These are phyloP conservation scores for Xylariaceae sp. DNA, from an alignment of 2,329 filamentous ascomycete genomes.

Conservation along the genomic window DNA sequence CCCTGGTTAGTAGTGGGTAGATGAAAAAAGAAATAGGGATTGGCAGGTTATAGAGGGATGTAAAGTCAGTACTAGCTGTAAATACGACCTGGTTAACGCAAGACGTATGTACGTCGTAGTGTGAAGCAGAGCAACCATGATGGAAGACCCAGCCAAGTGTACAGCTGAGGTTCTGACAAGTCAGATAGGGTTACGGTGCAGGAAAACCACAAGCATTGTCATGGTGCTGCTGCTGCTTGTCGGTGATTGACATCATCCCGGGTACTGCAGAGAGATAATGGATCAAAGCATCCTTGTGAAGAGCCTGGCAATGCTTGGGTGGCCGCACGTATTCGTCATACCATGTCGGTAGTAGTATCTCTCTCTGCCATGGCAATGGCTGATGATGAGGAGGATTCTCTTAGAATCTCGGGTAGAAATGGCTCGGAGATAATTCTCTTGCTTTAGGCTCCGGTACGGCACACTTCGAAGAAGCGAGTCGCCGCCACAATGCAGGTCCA, in stretches of 20 bases:
- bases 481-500: slow-evolving; percentile 23
- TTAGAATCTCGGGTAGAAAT: background rate
- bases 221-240: slow-evolving; percentile 1
- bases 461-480: slow-evolving; percentile 8
- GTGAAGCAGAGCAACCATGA: background rate
- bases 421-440: slow-evolving; percentile 4
- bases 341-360: background rate
- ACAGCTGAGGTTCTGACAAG: background rate
- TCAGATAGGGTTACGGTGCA: slow-evolving; percentile 5
- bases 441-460: slow-evolving; percentile 12
- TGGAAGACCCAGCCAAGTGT: background rate
- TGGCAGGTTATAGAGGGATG: background rate
- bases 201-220: slow-evolving; percentile 5
- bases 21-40: background rate
- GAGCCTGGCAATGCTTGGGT: background rate
- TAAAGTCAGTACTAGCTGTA: too few species aligned
- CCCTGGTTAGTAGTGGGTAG: background rate
- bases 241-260: background rate
- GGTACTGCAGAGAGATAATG: background rate
- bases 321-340: background rate
- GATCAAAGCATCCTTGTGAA: background rate
- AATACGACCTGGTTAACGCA: background rate
- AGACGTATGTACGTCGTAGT: background rate
- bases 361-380: too few species aligned
- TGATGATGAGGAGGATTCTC: background rate